phyloP scores from a whole-genome alignment of 768 basidiomycete genomes.

The Podaxis sp. region DNA sequence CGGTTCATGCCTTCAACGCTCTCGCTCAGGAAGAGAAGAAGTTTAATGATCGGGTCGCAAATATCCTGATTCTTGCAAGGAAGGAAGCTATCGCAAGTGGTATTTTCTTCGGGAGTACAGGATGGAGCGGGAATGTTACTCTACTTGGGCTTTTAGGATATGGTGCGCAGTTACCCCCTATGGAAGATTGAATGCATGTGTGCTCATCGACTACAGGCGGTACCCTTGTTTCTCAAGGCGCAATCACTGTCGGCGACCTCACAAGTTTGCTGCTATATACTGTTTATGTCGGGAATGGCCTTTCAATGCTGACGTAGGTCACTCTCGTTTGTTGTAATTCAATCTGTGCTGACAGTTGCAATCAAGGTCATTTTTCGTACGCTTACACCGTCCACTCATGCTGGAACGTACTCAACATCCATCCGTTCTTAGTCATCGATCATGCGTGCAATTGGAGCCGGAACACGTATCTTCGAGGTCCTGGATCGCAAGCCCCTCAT shows the following conservation, averaged over 20 bases:
- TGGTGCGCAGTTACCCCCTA: conserved; percentile 45
- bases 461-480: conserved; percentile 90
- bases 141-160: conserved; percentile 87
- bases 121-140: conserved; percentile 93
- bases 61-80: conserved; percentile 71
- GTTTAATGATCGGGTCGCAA: conserved; percentile 65
- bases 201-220: conserved; percentile 55
- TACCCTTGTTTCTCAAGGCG: conserved; percentile 82
- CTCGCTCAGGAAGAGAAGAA: conserved; percentile 70
- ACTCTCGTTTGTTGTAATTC: conserved; percentile 1
- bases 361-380: conserved; percentile 48
- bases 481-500: conserved; percentile 80
- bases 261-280: conserved; percentile 90
- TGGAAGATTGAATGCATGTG: background rate
- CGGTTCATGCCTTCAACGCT: conserved; percentile 91
- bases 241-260: conserved; percentile 89
- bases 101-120: conserved; percentile 89
- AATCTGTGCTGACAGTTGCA: conserved; percentile 8
- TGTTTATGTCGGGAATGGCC: conserved; percentile 79
- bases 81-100: conserved; percentile 90
- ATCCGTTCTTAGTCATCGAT: conserved; percentile 67
- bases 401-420: background rate
- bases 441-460: conserved; percentile 96
- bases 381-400: conserved; percentile 28
- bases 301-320: conserved; percentile 76